Conservation (phyloP, 1,284 basidiomycete genomes). For the Ustilago esculenta region DNA sequence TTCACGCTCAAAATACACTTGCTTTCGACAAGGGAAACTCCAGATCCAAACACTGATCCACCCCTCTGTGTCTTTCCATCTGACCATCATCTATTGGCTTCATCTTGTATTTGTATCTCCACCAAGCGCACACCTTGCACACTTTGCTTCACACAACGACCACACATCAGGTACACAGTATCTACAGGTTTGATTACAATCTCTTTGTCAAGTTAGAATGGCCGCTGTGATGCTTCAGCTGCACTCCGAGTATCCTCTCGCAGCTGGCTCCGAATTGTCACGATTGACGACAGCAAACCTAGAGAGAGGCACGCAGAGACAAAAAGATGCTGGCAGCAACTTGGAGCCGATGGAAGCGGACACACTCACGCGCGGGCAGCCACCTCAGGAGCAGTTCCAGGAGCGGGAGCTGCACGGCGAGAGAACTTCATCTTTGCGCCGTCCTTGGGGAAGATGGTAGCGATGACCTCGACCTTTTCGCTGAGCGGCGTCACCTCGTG, state of each 20-base stretch:
- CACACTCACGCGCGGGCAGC: slow-evolving; percentile 57
- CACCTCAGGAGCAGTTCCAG: slow-evolving; percentile 52
- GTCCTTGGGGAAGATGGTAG: slow-evolving; percentile 87
- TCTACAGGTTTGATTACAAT: slow-evolving; percentile 22
- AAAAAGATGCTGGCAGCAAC: no score
- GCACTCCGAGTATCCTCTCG: no score
- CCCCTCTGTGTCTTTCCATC: neutral
- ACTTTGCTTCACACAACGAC: neutral
- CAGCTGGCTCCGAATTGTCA: no score
- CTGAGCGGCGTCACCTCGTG: slow-evolving; percentile 83
- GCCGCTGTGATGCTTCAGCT: no score
- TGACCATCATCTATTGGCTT: neutral
- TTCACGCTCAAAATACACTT: slow-evolving; percentile 60
- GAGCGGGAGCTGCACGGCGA: slow-evolving; percentile 50
- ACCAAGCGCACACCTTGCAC: slow-evolving; percentile 11
- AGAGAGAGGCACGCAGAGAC: no score
- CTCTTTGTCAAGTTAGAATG: slow-evolving; percentile 1
- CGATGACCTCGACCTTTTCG: slow-evolving; percentile 74
- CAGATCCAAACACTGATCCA: slow-evolving; percentile 14
- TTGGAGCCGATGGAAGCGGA: no score
- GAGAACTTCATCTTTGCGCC: slow-evolving; percentile 82
- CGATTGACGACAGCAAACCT: neutral
- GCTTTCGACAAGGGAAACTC: slow-evolving; percentile 36
- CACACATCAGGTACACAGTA: neutral
- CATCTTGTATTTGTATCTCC: slow-evolving; percentile 33